phyloP scores from a whole-genome alignment of 257 asterid species.

The Solanum etuberosum region DNA sequence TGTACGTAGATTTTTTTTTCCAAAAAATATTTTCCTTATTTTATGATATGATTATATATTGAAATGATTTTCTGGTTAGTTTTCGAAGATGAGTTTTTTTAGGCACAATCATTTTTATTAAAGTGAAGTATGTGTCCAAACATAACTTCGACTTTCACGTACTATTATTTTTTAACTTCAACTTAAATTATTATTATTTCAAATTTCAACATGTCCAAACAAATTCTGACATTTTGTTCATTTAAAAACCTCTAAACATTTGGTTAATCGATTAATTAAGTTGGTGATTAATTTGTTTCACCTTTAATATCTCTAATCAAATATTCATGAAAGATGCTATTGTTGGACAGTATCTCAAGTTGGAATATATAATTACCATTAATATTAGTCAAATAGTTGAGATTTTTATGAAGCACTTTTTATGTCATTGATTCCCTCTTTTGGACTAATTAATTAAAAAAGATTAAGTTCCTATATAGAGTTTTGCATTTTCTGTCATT shows the following conservation, averaged over 20 bases:
- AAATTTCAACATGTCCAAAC: not conserved
- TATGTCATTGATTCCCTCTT: not conserved
- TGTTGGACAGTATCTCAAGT: not conserved
- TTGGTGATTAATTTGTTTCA: not conserved
- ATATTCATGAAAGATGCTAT: not conserved
- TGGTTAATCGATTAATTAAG: not conserved
- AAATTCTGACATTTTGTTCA: not conserved
- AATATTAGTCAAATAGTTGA: not conserved
- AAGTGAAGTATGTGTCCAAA: not conserved
- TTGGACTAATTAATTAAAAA: not conserved
- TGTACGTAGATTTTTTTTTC: not conserved
- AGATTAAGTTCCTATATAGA: slow-evolving; percentile 2
- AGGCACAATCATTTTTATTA: not conserved
- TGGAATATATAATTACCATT: not conserved
- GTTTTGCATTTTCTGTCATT: not conserved
- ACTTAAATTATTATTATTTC: not conserved
- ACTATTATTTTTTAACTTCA: not conserved
- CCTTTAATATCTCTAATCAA: not conserved
- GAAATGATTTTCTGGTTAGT: not conserved
- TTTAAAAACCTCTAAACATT: not conserved
- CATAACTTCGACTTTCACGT: not conserved
- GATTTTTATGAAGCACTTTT: not conserved
- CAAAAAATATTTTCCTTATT: not conserved
- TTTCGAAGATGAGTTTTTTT: not conserved
- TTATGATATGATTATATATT: not conserved